Conservation (phyloP, 2,329 filamentous ascomycete species). For the Monosporascus sp. region DNA sequence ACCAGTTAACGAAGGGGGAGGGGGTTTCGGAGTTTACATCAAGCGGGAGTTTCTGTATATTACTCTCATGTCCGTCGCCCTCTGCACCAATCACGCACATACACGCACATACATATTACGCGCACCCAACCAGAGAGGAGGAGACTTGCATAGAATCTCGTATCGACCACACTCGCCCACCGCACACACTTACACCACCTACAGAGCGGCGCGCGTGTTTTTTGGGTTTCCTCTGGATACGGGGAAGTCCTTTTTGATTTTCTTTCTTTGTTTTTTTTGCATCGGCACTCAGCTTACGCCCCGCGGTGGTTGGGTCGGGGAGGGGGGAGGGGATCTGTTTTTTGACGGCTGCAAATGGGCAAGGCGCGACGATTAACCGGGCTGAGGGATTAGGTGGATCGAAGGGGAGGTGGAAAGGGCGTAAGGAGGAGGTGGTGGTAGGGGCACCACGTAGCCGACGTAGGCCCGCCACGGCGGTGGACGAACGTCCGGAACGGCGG, state of each 20-base stretch:
- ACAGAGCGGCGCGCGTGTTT: not conserved
- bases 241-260: not conserved
- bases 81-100: conserved; percentile 16
- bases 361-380: too few relatives aligned
- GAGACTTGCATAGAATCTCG: not conserved
- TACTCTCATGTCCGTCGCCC: conserved; percentile 19
- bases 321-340: not conserved
- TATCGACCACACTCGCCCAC: not conserved
- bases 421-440: too few relatives aligned
- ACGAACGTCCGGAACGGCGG: too few relatives aligned
- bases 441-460: too few relatives aligned
- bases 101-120: not conserved
- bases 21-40: conserved; percentile 12
- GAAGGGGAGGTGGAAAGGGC: too few relatives aligned
- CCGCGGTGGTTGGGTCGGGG: too few relatives aligned
- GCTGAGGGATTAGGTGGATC: too few relatives aligned
- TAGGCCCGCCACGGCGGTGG: too few relatives aligned
- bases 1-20: not conserved
- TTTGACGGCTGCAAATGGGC: too few relatives aligned
- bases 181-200: too few relatives aligned
- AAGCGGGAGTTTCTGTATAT: conserved; percentile 25
- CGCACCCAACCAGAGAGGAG: not conserved
- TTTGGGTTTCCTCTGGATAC: not conserved
- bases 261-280: not conserved
- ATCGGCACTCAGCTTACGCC: not conserved